Evolutionary conservation across 1,139 yeast genomes (phyloP), one percentile per base, ranked within the genome.

Genomic region (Debaryomyces sp.): DNA sequence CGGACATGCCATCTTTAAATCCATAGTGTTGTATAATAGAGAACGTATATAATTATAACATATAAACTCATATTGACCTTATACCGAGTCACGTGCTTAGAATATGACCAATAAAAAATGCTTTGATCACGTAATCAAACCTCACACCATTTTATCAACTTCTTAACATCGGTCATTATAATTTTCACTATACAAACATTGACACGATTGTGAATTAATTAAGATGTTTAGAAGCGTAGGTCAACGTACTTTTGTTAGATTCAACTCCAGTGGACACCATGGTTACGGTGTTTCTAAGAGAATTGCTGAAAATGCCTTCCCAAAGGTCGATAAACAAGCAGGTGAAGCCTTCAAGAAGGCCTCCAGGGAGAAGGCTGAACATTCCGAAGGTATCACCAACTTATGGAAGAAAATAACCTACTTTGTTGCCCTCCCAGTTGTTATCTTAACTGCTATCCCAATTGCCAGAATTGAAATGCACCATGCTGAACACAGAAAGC

Each of bases 401-500:
- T 76, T 86, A 62, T 94, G 99, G 99, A 85, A 82, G 72, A 91
- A 87, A 72, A 81, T 92, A 71, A 82, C 96, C 46, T 76, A 82
- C 67, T 78, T 82, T 52, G 83, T 90, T 54, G 96, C 96, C 48
- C 71, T 87, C 50, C 99, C 98, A 61, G 89, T 89, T 50, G 82
- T 91, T 57, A 69, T 81, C 48, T 78, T 82, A 63, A 80, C 95
- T 56, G 88, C 95, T 44, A 78, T 87, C 65, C 91, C 91, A 73
- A 89, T 95, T 49, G 84, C 80, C 73, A 82, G 80, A 62, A 78
- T 87, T 66, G 99, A 94, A 78, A 71, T 78, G 64, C 89, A 87
- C 70, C 98, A 91, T 68, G 94, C 94, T 58, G 81, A 86, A 63
- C 98, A 92, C 80, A 83, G 96, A 75, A 81, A 81, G 67, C 97